phyloP scores from a whole-genome alignment of 2,329 filamentous ascomycete species.

The Cadophora gregata region DNA sequence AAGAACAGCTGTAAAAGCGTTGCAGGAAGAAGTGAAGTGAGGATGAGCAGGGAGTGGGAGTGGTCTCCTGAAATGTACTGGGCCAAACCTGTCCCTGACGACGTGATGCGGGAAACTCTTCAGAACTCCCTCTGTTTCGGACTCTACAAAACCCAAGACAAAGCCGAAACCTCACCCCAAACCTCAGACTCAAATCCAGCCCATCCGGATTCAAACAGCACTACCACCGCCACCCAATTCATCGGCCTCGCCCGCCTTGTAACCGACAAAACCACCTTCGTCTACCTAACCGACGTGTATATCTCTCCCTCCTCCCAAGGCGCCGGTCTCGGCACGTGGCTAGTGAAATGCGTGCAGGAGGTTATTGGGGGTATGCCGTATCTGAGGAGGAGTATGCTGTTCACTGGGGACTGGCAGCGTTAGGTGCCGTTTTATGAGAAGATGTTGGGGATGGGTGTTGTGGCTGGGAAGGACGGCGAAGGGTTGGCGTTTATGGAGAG shows the following conservation, averaged over 20 bases:
- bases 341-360: slow-evolving; percentile 66
- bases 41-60: too few species aligned
- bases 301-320: slow-evolving; percentile 63
- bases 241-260: slow-evolving; percentile 66
- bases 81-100: slow-evolving; percentile 57
- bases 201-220: background rate
- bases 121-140: slow-evolving; percentile 64
- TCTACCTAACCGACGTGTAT: slow-evolving; percentile 73
- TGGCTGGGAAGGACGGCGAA: slow-evolving; percentile 17
- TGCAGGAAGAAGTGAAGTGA: too few species aligned
- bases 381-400: slow-evolving; percentile 63
- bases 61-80: slow-evolving; percentile 60
- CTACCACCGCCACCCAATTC: background rate
- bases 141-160: slow-evolving; percentile 50
- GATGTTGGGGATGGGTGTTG: slow-evolving; percentile 34
- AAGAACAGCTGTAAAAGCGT: too few species aligned
- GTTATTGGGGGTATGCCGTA: slow-evolving; percentile 60
- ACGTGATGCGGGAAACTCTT: slow-evolving; percentile 56
- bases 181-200: background rate
- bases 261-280: slow-evolving; percentile 72
- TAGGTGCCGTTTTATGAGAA: slow-evolving; percentile 37
- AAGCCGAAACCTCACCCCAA: background rate
- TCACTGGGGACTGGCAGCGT: slow-evolving; percentile 47
- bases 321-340: slow-evolving; percentile 66
- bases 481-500: slow-evolving; percentile 29